Percentiles rank a stretch among this genome's conserved stretches.
Evolutionary conservation across 2,329 filamentous ascomycete species (phyloP).

Genomic region (Cladosporium sp.): DNA sequence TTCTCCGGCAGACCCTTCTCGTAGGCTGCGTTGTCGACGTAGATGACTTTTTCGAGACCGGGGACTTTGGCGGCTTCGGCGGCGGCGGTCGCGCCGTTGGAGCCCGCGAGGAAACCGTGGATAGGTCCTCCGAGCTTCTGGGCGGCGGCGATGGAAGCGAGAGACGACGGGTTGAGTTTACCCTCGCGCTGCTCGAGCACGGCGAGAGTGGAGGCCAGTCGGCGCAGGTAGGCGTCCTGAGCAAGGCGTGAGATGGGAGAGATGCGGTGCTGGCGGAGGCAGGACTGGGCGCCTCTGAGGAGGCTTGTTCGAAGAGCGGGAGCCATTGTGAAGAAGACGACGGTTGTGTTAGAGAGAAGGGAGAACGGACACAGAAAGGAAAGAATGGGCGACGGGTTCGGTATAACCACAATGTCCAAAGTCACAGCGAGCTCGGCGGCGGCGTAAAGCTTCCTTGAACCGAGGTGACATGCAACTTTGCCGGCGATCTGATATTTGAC

Average conservation of each 20-base stretch:
- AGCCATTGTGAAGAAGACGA: constrained; percentile 8
- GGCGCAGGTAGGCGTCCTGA: constrained; percentile 54
- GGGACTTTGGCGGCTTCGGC: constrained; percentile 83
- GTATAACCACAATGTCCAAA: neutral
- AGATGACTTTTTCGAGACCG: constrained; percentile 86
- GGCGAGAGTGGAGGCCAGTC: constrained; percentile 80
- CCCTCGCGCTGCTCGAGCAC: constrained; percentile 90
- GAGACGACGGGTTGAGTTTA: constrained; percentile 73
- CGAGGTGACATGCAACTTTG: neutral
- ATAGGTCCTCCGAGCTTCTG: constrained; percentile 79
- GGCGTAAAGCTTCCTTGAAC: neutral
- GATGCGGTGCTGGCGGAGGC: constrained; percentile 28
- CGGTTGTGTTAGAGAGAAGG: neutral
- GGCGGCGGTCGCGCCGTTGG: constrained; percentile 68
- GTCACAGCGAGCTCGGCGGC: neutral
- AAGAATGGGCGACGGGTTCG: neutral
- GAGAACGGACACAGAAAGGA: neutral
- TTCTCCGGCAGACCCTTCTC: constrained; percentile 94
- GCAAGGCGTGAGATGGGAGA: constrained; percentile 36
- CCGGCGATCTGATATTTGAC: neutral
- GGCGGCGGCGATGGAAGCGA: constrained; percentile 81
- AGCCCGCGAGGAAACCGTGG: constrained; percentile 82
- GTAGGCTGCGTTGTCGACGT: constrained; percentile 82
- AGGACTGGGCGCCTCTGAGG: constrained; percentile 26
- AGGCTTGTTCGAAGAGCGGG: constrained; percentile 14